Percentiles rank a stretch among this genome's conserved stretches.
Conservation (phyloP, 2,329 filamentous ascomycete genomes). For the Scleromitrula shiraiana region DNA sequence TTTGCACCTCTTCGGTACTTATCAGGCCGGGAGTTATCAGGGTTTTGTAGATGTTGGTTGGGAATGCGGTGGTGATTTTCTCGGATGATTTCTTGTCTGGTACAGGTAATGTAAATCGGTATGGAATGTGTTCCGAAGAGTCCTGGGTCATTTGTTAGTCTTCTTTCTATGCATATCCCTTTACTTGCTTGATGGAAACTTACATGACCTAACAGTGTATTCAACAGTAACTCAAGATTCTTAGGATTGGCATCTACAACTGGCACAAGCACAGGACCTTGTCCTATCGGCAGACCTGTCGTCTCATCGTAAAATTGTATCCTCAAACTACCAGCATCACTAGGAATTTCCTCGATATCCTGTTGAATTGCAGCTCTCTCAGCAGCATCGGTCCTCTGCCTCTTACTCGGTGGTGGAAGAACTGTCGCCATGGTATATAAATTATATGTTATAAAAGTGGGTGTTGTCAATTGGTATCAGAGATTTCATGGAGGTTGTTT, state of each 20-base stretch:
- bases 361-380: slow-evolving; percentile 68
- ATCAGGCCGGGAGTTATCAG: slow-evolving; percentile 33
- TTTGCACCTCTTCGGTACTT: slow-evolving; percentile 32
- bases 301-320: slow-evolving; percentile 79
- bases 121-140: slow-evolving; percentile 53
- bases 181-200: slow-evolving; percentile 7
- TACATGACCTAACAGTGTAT: slow-evolving; percentile 72
- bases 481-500: neutral
- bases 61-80: slow-evolving; percentile 34
- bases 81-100: slow-evolving; percentile 30
- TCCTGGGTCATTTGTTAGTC: slow-evolving; percentile 34
- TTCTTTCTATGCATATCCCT: slow-evolving; percentile 16
- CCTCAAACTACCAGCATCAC: slow-evolving; percentile 67
- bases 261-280: slow-evolving; percentile 54
- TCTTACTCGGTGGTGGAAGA: slow-evolving; percentile 77
- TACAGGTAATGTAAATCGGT: slow-evolving; percentile 52
- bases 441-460: too few species aligned
- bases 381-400: slow-evolving; percentile 68
- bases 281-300: slow-evolving; percentile 68
- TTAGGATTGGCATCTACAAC: slow-evolving; percentile 80
- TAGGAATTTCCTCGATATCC: slow-evolving; percentile 60
- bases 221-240: slow-evolving; percentile 80
- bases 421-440: slow-evolving; percentile 73
- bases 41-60: slow-evolving; percentile 37
- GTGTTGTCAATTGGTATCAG: too few species aligned